These are phyloP conservation scores for Penicillium sp. DNA, from an alignment of 2,329 filamentous ascomycete genomes.

Conservation along the genomic window DNA sequence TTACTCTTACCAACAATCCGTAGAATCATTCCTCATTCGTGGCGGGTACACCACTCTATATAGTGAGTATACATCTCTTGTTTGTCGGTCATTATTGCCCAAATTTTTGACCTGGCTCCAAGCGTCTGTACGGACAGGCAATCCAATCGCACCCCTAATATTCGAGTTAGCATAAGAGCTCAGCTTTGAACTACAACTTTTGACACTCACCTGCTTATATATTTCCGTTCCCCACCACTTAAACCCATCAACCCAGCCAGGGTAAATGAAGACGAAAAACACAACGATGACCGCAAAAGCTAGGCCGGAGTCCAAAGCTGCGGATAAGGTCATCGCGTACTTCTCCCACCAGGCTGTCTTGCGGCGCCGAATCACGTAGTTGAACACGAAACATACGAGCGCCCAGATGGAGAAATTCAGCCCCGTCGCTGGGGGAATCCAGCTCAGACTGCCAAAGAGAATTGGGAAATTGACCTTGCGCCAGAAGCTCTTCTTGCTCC, in stretches of 20 bases:
- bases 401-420: conserved; percentile 90
- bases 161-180: conserved; percentile 5
- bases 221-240: conserved; percentile 89
- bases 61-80: too few species aligned
- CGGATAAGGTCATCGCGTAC: conserved; percentile 87
- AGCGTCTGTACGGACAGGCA: conserved; percentile 71
- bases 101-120: conserved; percentile 68
- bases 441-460: conserved; percentile 78
- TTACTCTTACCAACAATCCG: too few species aligned
- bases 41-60: too few species aligned
- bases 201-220: conserved; percentile 64
- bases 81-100: conserved; percentile 57
- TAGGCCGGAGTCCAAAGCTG: conserved; percentile 79
- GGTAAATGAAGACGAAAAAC: conserved; percentile 86
- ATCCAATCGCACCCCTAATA: conserved; percentile 76
- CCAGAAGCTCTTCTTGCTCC: conserved; percentile 63
- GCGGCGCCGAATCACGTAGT: conserved; percentile 71
- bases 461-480: conserved; percentile 82
- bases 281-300: conserved; percentile 82
- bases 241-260: conserved; percentile 72
- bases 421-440: conserved; percentile 84
- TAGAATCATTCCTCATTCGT: too few species aligned
- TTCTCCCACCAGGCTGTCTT: conserved; percentile 85
- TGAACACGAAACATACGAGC: conserved; percentile 82
- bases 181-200: not conserved